Evolutionary conservation across 2,329 filamentous ascomycete species (phyloP).

Genomic region (Nectriaceae sp.): DNA sequence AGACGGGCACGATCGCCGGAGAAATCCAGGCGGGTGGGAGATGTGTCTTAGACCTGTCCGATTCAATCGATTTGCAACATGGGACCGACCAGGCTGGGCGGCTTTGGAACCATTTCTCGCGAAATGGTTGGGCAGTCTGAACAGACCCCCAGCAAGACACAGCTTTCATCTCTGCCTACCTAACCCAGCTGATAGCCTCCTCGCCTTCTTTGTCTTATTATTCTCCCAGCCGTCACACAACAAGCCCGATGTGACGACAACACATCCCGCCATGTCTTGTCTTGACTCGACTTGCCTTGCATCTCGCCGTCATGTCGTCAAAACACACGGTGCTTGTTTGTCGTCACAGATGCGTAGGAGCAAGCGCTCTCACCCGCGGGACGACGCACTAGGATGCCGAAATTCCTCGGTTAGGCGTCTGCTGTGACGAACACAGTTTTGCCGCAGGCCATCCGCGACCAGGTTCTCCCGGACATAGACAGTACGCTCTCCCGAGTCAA

Average conservation of each 20-base stretch:
- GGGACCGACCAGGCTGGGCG: not conserved
- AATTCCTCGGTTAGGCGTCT: not conserved
- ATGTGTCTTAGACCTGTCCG: constrained; percentile 16
- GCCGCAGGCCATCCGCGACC: not conserved
- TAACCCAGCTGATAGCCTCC: constrained; percentile 5
- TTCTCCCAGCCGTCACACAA: too few species aligned
- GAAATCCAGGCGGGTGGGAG: constrained; percentile 16
- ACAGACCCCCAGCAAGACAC: constrained; percentile 1
- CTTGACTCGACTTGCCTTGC: constrained; percentile 6
- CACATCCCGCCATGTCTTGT: not conserved
- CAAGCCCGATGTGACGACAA: too few species aligned
- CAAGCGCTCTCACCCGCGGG: not conserved
- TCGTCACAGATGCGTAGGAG: not conserved
- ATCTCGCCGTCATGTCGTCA: not conserved
- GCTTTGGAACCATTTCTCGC: not conserved
- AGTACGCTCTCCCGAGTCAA: too few species aligned
- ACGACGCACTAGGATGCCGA: not conserved
- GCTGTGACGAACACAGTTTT: not conserved
- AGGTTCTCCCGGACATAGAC: too few species aligned
- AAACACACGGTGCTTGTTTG: not conserved
- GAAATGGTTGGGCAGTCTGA: constrained; percentile 4
- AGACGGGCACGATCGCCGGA: constrained; percentile 10
- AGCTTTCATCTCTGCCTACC: constrained; percentile 2
- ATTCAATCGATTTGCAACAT: constrained; percentile 5
- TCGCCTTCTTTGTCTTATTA: not conserved